These are phyloP conservation scores for Trichoderma harzianum DNA, from an alignment of 2,329 filamentous ascomycete species.

Conservation along the genomic window DNA sequence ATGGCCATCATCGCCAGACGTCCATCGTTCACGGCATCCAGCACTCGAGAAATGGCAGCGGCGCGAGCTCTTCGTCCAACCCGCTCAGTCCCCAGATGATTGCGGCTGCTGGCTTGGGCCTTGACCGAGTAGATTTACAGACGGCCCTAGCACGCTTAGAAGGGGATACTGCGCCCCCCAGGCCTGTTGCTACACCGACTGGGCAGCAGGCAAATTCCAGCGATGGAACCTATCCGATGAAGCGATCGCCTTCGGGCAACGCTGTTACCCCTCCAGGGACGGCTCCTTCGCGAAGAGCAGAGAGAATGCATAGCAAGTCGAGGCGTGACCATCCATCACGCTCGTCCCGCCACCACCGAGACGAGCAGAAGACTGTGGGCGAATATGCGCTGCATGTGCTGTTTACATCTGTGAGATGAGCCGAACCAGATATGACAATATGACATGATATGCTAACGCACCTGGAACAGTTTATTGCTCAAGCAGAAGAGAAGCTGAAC, in stretches of 20 bases:
- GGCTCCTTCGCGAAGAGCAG: constrained; percentile 50
- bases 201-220: constrained; percentile 31
- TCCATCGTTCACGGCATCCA: constrained; percentile 97
- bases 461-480: constrained; percentile 72
- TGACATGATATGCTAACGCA: neutral
- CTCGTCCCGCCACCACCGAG: constrained; percentile 66
- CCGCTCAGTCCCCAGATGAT: constrained; percentile 87
- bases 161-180: constrained; percentile 38
- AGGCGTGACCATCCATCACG: constrained; percentile 75
- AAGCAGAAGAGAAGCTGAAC: constrained; percentile 94
- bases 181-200: constrained; percentile 43
- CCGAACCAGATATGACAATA: too few species aligned
- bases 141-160: constrained; percentile 44
- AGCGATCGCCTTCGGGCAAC: constrained; percentile 46
- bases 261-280: constrained; percentile 44
- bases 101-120: constrained; percentile 59
- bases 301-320: constrained; percentile 63
- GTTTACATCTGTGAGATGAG: constrained; percentile 73
- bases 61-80: constrained; percentile 73
- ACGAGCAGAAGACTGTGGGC: constrained; percentile 88
- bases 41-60: constrained; percentile 86
- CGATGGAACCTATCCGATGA: constrained; percentile 31
- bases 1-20: constrained; percentile 92
- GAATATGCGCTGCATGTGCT: constrained; percentile 96
- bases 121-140: constrained; percentile 53